Percentiles rank a stretch among this genome's conserved stretches.
phyloP scores from a whole-genome alignment of 2,329 filamentous ascomycete genomes.

The Amauroascus verrucosus region DNA sequence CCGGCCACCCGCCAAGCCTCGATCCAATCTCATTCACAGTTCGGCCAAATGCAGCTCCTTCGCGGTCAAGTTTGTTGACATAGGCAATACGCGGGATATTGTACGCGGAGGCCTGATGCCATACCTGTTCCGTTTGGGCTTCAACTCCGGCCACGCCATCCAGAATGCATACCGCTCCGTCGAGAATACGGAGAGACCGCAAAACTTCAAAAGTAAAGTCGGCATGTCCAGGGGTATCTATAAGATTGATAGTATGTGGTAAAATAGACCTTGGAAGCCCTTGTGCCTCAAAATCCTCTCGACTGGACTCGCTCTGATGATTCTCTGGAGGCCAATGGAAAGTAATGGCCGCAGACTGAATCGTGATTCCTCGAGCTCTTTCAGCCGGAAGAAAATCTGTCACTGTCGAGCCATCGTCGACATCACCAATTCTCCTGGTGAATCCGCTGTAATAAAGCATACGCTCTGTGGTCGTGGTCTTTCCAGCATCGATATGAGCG shows the following conservation, averaged over 20 bases:
- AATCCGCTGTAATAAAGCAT: slow-evolving; percentile 97
- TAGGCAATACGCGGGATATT: slow-evolving; percentile 72
- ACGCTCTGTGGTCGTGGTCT: slow-evolving; percentile 96
- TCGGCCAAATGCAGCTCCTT: slow-evolving; percentile 69
- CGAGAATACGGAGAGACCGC: slow-evolving; percentile 74
- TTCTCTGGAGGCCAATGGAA: slow-evolving; percentile 80
- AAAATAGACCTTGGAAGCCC: slow-evolving; percentile 42
- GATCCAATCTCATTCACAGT: slow-evolving; percentile 78
- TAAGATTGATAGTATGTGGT: slow-evolving; percentile 71
- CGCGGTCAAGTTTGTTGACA: slow-evolving; percentile 76
- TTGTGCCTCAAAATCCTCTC: slow-evolving; percentile 25
- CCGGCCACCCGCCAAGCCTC: slow-evolving; percentile 70
- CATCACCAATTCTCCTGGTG: slow-evolving; percentile 80
- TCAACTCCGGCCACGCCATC: slow-evolving; percentile 91
- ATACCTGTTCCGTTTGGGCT: slow-evolving; percentile 93
- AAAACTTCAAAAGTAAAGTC: slow-evolving; percentile 97
- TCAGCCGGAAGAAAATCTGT: slow-evolving; percentile 95
- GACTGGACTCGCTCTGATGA: slow-evolving; percentile 16
- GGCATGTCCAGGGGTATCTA: slow-evolving; percentile 92
- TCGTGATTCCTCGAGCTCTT: slow-evolving; percentile 85
- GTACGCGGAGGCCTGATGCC: slow-evolving; percentile 79
- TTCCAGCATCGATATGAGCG: slow-evolving; percentile 96
- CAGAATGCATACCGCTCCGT: slow-evolving; percentile 85
- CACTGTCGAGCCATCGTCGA: slow-evolving; percentile 91
- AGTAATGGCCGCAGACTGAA: slow-evolving; percentile 92